These are phyloP conservation scores for Alternaria gansuensis DNA, from an alignment of 2,329 filamentous ascomycete species.

Conservation along the genomic window DNA sequence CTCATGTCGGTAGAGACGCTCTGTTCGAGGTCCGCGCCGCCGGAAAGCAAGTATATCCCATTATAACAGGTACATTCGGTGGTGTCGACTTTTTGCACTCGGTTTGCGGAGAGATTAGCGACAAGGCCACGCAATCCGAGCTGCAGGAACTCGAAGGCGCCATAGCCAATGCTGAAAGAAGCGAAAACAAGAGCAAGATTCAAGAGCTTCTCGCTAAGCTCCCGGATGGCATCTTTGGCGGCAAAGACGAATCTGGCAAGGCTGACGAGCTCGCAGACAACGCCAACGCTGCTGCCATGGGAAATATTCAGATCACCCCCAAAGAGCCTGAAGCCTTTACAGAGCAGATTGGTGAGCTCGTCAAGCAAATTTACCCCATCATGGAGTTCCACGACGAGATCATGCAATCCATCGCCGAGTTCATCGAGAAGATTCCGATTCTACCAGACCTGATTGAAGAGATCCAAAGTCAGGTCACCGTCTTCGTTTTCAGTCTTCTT, in stretches of 20 bases:
- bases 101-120: constrained; percentile 79
- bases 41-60: constrained; percentile 73
- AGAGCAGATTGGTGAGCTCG: constrained; percentile 75
- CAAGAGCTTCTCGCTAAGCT: constrained; percentile 83
- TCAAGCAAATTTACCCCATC: constrained; percentile 83
- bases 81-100: constrained; percentile 94
- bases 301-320: constrained; percentile 77
- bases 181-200: constrained; percentile 76
- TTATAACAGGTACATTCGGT: constrained; percentile 91
- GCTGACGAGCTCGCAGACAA: constrained; percentile 82
- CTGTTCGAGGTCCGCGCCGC: constrained; percentile 73
- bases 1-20: constrained; percentile 83
- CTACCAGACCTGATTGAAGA: constrained; percentile 86
- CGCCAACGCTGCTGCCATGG: constrained; percentile 76
- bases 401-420: constrained; percentile 78
- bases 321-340: constrained; percentile 86
- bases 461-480: constrained; percentile 83
- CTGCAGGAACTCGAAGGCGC: constrained; percentile 88
- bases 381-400: constrained; percentile 91
- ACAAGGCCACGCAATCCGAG: constrained; percentile 91
- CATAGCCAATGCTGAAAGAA: constrained; percentile 69
- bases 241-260: constrained; percentile 75
- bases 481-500: constrained; percentile 91
- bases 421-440: constrained; percentile 85
- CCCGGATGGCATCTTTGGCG: constrained; percentile 80